Percentiles rank a stretch among this genome's conserved stretches.
phyloP scores from a whole-genome alignment of 2,329 filamentous ascomycete genomes.

The Ophiostoma angusticollis region DNA sequence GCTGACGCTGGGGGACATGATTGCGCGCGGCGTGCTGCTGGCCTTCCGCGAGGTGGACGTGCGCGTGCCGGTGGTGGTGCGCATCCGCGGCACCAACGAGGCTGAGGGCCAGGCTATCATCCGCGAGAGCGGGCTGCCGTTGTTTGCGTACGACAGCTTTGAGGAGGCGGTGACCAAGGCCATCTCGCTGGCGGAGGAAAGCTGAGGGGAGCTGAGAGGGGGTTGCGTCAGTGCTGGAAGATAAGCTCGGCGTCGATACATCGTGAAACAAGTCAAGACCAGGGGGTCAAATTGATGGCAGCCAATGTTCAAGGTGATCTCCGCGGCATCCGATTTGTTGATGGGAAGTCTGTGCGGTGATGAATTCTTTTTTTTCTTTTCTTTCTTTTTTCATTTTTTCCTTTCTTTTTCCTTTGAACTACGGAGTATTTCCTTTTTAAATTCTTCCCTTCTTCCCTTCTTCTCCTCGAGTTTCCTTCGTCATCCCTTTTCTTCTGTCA shows the following conservation, averaged over 20 bases:
- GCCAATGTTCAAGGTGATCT: too few species aligned
- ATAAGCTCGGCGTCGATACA: too few species aligned
- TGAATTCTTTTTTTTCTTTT: neutral
- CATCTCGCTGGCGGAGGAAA: conserved; percentile 33
- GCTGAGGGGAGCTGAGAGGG: neutral
- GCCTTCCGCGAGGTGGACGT: conserved; percentile 58
- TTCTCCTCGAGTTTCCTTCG: neutral
- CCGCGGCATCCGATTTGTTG: too few species aligned
- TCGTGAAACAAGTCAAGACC: too few species aligned
- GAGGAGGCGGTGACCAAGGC: conserved; percentile 58
- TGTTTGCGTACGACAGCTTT: conserved; percentile 63
- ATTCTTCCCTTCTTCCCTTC: neutral
- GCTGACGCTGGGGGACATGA: conserved; percentile 67
- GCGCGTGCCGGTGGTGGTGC: conserved; percentile 61
- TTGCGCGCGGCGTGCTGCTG: conserved; percentile 59
- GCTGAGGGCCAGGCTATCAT: conserved; percentile 57
- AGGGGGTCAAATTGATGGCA: too few species aligned
- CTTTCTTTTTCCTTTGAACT: neutral
- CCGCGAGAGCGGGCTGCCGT: conserved; percentile 49
- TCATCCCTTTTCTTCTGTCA: neutral
- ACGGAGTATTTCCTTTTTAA: neutral
- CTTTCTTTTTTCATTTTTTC: neutral
- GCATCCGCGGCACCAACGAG: conserved; percentile 65
- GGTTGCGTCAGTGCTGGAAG: neutral
- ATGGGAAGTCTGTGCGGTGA: too few species aligned